Evolutionary conservation across 2,329 filamentous ascomycete species (phyloP), one percentile per base, ranked within the genome.

Genomic region (Grosmannia clavigera): DNA sequence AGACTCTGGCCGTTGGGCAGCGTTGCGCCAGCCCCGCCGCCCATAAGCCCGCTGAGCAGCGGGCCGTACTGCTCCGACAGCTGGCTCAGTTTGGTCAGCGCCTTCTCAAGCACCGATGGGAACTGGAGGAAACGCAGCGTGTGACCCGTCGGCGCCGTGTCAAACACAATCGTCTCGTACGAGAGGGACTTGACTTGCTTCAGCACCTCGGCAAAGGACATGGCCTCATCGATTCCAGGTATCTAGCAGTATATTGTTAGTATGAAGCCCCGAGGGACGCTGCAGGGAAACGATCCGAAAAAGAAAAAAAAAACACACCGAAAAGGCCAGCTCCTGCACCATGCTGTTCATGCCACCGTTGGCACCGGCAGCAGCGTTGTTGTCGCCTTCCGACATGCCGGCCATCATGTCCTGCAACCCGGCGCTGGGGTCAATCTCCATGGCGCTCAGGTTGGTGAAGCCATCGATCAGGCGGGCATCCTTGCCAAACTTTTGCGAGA

Each of bases 121-220:
- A 99, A 99, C 72, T 99, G 94, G 61, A 99, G 84, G 81, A 99
- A 99, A 68, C 94, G 92, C 62, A 99, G 86, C 1, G 94, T 99
- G 81, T 99, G 94, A 67, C 94, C 94, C 19, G 94, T 99, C 19
- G 94, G 94, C 3, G 94, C 94, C 40, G 94, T 99, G 74, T 99
- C 94, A 82, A 99, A 99, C 74, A 99, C 90, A 76, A 99, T 97
- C 69, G 92, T 90, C 74, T 97, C 94, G 82, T 99, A 99, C 57
- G 91, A 95, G 71, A 97, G 88, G 50, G 90, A 95, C 77, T 97
- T 97, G 77, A 99, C 94, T 76, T 99, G 94, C 76, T 99, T 99
- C 69, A 99, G 82, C 65, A 99, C 94, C 78, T 99, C 94, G 72
- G 94, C 94, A 71, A 99, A 99, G 61, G 92, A 96, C 94, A 99